Base-by-base conservation (phyloP, 2,329 filamentous ascomycete genomes). In the Colletotrichum noveboracense region DNA sequence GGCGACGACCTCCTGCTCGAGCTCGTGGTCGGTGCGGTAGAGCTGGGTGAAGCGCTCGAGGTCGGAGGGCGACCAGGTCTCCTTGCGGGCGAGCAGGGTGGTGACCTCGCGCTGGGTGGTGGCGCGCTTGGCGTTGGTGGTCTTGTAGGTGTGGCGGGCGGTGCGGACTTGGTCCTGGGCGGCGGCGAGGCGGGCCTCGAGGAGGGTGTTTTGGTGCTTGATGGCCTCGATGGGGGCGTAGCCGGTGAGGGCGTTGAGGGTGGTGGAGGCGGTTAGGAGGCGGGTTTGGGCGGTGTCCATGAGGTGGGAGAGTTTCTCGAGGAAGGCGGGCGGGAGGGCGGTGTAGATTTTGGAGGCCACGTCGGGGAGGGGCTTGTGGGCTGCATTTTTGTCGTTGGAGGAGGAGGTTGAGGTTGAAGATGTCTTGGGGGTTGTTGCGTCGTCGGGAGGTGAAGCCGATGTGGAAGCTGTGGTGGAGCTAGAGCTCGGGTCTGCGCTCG, bases 51-150 rank as follows among this genome's bases (percentile, higher is more conserved):
- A 99, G 71, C 96, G 93, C 86, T 99, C 97, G 34, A 99, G 91
- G 85, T 99, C 97, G 3, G 88, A 83, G 0, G 96, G 93, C 1
- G 93, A 93, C 97, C 97, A 99, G 21, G 93, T 94, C 84, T 98
- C 95, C 86, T 99, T 98, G 74, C 97, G 92, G 77, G 98, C 96
- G 9, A 99, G 91, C 28, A 99, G 90, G 26, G 96, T 95, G 62
- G 98, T 98, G 52, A 98, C 96, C 87, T 99, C 97, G 79, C 97
- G 95, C 86, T 98, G 96, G 2, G 96, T 98, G 18, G 93, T 88
- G n/a, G 95, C 94, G 79, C 97, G 94, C 79, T 94, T 93, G 71
- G 93, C 90, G 78, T 97, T 96, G 36, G 96, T 95, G n/a, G 92
- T 89, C 80, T 96, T 94, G 88, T 98, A 98, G 65, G 89, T 89